Evolutionary conservation across 495 filamentous ascomycete genomes (phyloP).

Genomic region (Penicillium soppii): DNA sequence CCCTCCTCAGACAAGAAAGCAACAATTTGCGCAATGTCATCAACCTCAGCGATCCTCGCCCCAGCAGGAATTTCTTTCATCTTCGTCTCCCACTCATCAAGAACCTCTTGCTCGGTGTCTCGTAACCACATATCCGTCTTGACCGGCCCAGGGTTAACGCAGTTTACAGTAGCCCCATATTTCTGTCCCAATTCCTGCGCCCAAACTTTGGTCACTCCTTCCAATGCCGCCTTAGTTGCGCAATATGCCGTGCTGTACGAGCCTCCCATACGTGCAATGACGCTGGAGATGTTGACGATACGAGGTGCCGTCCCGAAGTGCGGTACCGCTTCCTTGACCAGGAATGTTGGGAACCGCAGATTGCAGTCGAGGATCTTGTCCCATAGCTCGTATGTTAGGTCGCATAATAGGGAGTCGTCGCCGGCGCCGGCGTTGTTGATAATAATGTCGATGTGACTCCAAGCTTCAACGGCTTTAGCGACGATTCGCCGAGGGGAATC

Average conservation of each 20-base stretch:
- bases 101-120: slow-evolving; percentile 28
- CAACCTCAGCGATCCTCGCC: slow-evolving; percentile 49
- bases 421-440: slow-evolving; percentile 23
- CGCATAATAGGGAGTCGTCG: background rate
- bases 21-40: slow-evolving; percentile 59
- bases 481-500: slow-evolving; percentile 13
- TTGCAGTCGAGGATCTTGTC: no score
- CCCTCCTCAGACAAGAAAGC: slow-evolving; percentile 50
- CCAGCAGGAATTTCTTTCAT: slow-evolving; percentile 41
- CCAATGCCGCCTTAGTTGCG: slow-evolving; percentile 48
- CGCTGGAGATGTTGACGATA: slow-evolving; percentile 56
- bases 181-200: slow-evolving; percentile 41
- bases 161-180: slow-evolving; percentile 44
- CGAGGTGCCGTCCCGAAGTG: slow-evolving; percentile 45
- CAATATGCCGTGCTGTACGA: slow-evolving; percentile 33
- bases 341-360: slow-evolving; percentile 37
- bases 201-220: slow-evolving; percentile 42
- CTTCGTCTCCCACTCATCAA: slow-evolving; percentile 27
- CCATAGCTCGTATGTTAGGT: background rate
- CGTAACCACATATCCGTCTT: slow-evolving; percentile 36
- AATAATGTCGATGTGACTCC: slow-evolving; percentile 29
- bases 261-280: slow-evolving; percentile 44
- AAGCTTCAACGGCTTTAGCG: slow-evolving; percentile 13
- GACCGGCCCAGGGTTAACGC: slow-evolving; percentile 42
- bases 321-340: slow-evolving; percentile 46